Conservation (phyloP, 768 basidiomycete genomes). For the Pisolithus orientalis region DNA sequence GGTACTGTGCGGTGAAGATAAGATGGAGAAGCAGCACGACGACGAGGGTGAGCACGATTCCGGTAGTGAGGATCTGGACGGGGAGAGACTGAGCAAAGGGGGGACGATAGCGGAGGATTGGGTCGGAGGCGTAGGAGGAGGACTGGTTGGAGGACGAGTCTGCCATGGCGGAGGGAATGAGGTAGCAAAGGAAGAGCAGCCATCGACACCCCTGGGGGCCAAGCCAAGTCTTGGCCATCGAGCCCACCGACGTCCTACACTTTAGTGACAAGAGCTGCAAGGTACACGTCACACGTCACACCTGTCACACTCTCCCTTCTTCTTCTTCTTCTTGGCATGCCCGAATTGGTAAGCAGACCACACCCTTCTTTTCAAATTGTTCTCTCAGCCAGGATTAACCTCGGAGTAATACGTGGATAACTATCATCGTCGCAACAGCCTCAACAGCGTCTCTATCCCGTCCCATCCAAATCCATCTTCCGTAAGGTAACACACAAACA, state of each 20-base stretch:
- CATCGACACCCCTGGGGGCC: background rate
- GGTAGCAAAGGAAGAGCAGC: conserved; percentile 2
- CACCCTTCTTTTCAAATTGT: background rate
- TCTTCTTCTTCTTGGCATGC: background rate
- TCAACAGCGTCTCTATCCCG: conserved; percentile 38
- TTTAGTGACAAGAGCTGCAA: background rate
- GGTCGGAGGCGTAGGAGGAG: conserved; percentile 40
- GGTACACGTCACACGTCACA: background rate
- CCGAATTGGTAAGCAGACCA: background rate
- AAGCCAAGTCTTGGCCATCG: background rate
- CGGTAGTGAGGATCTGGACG: conserved; percentile 81
- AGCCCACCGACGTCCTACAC: background rate
- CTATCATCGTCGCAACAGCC: conserved; percentile 24
- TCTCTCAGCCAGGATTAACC: background rate
- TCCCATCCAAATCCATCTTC: conserved; percentile 43
- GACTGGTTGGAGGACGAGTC: conserved; percentile 3
- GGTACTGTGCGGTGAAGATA: conserved; percentile 92
- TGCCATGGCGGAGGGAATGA: conserved; percentile 16
- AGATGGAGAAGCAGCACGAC: conserved; percentile 86
- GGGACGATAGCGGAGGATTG: conserved; percentile 74
- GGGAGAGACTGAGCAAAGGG: conserved; percentile 84
- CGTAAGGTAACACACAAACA: conserved; percentile 46
- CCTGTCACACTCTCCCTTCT: background rate
- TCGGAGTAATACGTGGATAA: background rate
- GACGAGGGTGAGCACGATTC: conserved; percentile 79